These are phyloP conservation scores for Populus hybrid DNA, from an alignment of 441 rosid genomes.

Conservation along the genomic window DNA sequence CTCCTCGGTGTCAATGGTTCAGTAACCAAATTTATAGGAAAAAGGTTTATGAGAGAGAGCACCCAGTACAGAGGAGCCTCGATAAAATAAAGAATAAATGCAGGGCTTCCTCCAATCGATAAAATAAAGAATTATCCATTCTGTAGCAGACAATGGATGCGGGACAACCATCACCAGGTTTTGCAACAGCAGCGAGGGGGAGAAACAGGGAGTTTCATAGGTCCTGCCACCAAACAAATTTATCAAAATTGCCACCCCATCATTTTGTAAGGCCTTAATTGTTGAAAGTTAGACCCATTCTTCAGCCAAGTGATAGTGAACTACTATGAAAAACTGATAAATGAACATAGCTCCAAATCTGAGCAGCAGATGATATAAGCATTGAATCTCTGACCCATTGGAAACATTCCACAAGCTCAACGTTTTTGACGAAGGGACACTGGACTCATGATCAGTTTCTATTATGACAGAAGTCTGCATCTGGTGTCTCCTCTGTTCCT, in stretches of 20 bases:
- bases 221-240: neutral
- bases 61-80: neutral
- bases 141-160: neutral
- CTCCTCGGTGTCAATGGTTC: neutral
- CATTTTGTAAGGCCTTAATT: neutral
- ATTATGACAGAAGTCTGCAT: neutral
- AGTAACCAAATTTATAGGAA: neutral
- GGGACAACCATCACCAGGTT: neutral
- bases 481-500: conserved; percentile 37
- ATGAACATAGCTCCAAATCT: neutral
- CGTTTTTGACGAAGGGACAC: neutral
- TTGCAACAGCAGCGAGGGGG: neutral
- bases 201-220: neutral
- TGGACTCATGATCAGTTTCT: neutral
- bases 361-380: neutral
- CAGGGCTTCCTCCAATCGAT: too few species aligned
- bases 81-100: neutral
- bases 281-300: neutral
- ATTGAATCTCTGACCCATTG: neutral
- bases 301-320: neutral
- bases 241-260: neutral
- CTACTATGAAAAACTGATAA: neutral
- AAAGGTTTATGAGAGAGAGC: neutral
- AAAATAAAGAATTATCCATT: neutral
- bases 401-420: neutral